These are phyloP conservation scores for Zygosaccharomyces rouxii DNA, from an alignment of 805 yeast species.

Conservation along the genomic window DNA sequence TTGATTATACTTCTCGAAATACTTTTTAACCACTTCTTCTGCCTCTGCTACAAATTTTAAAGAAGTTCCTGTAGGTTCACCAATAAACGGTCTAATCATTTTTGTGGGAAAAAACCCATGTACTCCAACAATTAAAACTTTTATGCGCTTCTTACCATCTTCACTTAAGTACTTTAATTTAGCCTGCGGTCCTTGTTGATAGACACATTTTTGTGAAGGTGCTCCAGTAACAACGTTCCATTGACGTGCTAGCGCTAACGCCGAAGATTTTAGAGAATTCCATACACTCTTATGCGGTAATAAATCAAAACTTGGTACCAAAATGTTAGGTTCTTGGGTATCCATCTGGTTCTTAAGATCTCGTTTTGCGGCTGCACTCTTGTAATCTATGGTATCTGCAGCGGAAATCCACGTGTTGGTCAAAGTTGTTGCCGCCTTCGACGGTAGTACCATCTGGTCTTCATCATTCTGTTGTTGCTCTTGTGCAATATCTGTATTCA, in stretches of 20 bases:
- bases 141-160: constrained; percentile 38
- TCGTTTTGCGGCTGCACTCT: constrained; percentile 17
- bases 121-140: constrained; percentile 81
- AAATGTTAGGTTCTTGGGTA: constrained; percentile 26
- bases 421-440: constrained; percentile 3
- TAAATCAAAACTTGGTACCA: constrained; percentile 31
- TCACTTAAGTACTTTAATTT: constrained; percentile 20
- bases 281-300: constrained; percentile 27
- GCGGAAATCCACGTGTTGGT: constrained; percentile 21
- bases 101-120: constrained; percentile 95
- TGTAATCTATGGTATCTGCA: constrained; percentile 23
- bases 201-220: constrained; percentile 8
- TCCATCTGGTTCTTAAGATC: constrained; percentile 14
- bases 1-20: constrained; percentile 46
- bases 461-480: constrained; percentile 5
- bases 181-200: constrained; percentile 15
- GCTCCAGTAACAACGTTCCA: constrained; percentile 10
- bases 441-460: constrained; percentile 7
- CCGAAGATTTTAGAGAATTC: constrained; percentile 20
- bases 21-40: constrained; percentile 66
- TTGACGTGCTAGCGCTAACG: constrained; percentile 16
- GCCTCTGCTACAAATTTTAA: constrained; percentile 87
- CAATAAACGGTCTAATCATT: constrained; percentile 79
- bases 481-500: background rate
- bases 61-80: constrained; percentile 96